Base-by-base conservation (phyloP, 371 early-diverging fungal species). In the Apophysomyces variabilis region DNA sequence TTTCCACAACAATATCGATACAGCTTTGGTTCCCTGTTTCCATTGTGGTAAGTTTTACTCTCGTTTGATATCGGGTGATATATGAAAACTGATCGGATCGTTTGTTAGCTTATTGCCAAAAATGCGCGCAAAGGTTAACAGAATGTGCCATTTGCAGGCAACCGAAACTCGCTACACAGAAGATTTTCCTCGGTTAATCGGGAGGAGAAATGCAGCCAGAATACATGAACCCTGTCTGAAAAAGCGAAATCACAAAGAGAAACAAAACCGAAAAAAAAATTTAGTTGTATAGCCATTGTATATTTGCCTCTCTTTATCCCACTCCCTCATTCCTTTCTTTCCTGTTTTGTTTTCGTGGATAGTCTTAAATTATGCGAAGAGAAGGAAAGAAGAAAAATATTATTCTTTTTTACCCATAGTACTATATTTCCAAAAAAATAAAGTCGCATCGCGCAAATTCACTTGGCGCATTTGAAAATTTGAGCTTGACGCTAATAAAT, bases 61-160 rank as follows among this genome's bases (percentile, higher is more conserved):
- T 26, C 32, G 32, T 26, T 26, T 26, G 32, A 26, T 3, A 26
- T 26, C 0, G 32, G 0, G 1, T 26, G 32, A 26, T 3, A 1
- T 26, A 26, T 26, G 32, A 26, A 26, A 26, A 26, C 32, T 60
- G 21, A 58, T 46, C 13, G 26, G n/a, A 44, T 37, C 65, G 6
- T 62, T 45, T 60, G 38, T 7, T 71, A 76, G 79, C 75, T 9
- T 78, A 77, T 61, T 82, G 82, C 67, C 46, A 67, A n/a, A 11
- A 39, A 1, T 82, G 82, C 66, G 74, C 75, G 0, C 38, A 62
- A 4, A 70, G 68, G 50, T 38, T 81, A 7, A 66, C 70, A 11
- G 78, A 79, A 57, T 82, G 82, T 58, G 79, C 79, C 1, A 66
- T 82, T 32, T 79, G 82, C 46, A 57, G 82, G 58, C 67, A 38